Evolutionary conservation across 148 eudicot genomes (phyloP).

Genomic region (Vaccinium myrtillus): DNA sequence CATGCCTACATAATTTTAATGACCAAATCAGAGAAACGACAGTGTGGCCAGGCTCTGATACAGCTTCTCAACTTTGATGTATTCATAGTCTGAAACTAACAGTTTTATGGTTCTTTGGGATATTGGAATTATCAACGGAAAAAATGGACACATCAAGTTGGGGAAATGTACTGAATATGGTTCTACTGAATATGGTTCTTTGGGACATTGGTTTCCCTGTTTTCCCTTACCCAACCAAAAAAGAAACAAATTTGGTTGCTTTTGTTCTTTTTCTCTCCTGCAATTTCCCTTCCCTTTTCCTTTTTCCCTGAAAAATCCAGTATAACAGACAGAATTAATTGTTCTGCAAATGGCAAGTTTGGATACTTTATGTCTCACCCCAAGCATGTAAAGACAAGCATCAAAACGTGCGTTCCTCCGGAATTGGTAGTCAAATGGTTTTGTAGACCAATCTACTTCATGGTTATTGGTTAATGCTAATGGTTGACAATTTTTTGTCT

Average conservation of each 20-base stretch:
- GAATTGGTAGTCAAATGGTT: not conserved
- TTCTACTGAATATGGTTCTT: not conserved
- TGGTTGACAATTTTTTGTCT: not conserved
- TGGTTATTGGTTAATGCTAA: not conserved
- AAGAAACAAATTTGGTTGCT: not conserved
- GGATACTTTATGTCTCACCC: not conserved
- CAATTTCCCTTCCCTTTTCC: not conserved
- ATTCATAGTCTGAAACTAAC: not conserved
- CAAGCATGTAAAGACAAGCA: not conserved
- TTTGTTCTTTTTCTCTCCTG: not conserved
- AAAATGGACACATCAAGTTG: not conserved
- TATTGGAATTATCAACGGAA: not conserved
- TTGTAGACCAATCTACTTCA: not conserved
- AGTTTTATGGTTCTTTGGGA: not conserved
- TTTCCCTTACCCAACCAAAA: not conserved
- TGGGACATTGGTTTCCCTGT: not conserved
- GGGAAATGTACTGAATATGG: no score
- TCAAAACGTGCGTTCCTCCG: not conserved
- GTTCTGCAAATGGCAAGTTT: slow-evolving; percentile 5
- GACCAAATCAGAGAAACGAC: not conserved
- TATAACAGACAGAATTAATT: not conserved
- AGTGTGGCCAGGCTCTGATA: not conserved
- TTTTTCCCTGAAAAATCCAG: not conserved
- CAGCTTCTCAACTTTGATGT: not conserved
- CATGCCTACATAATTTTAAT: not conserved